Conservation (phyloP, 2,329 filamentous ascomycete species). For the Penicillium sp. region DNA sequence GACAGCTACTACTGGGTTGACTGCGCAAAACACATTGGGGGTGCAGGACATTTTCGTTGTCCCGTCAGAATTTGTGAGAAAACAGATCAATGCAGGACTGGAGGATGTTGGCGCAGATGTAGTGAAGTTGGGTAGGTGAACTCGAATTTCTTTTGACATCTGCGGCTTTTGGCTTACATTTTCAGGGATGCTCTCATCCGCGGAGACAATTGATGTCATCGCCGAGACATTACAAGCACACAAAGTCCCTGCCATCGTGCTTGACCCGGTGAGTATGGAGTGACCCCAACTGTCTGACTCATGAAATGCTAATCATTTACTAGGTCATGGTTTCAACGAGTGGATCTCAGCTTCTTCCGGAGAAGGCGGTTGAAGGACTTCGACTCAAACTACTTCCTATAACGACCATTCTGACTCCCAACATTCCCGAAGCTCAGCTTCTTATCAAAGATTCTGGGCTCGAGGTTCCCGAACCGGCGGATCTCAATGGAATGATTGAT, state of each 20-base stretch:
- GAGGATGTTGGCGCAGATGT: conserved; percentile 86
- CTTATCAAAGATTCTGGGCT: conserved; percentile 46
- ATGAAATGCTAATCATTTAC: conserved; percentile 16
- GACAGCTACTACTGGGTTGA: conserved; percentile 92
- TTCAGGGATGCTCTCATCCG: conserved; percentile 78
- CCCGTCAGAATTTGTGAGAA: conserved; percentile 75
- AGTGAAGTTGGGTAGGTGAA: conserved; percentile 76
- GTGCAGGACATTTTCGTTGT: conserved; percentile 79
- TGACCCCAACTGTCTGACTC: neutral
- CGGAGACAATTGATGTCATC: conserved; percentile 68
- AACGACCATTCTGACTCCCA: conserved; percentile 51
- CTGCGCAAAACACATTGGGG: conserved; percentile 90
- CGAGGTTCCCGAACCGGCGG: conserved; percentile 51
- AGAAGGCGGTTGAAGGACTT: conserved; percentile 44
- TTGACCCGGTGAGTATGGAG: conserved; percentile 68
- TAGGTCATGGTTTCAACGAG: conserved; percentile 79
- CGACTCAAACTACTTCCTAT: conserved; percentile 46
- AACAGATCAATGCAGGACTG: conserved; percentile 82
- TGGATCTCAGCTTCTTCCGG: conserved; percentile 50
- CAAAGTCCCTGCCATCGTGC: conserved; percentile 60
- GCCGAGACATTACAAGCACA: conserved; percentile 64
- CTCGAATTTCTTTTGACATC: neutral
- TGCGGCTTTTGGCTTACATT: conserved; percentile 5
- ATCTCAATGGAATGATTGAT: conserved; percentile 66
- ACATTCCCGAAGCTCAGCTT: conserved; percentile 51